Evolutionary conservation across 345 rosid genomes (phyloP), one percentile per base, ranked within the genome.

Genomic region (Murraya paniculata): DNA sequence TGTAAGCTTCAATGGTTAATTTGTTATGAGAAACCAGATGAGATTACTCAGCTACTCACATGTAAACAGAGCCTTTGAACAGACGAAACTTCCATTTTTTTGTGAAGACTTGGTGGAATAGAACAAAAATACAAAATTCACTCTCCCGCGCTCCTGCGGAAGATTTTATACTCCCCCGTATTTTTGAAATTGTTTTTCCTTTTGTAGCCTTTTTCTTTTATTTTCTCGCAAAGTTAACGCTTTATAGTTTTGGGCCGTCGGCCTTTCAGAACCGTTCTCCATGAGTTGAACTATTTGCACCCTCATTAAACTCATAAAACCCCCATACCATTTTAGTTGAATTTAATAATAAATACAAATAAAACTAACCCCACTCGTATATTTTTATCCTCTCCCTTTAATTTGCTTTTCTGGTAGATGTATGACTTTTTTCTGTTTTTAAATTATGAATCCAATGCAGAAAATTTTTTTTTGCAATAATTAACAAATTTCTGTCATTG

Each of bases 51-150:
- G 74, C 84, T 41, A 77, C 86, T 56, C 45, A 83, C 86, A 25
- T 84, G 78, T 6, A 75, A 35, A 60, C 86, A 81, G 2, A 84
- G 83, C 45, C 78, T 78, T 39, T 81, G 80, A 74, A 81, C 75
- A 4, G 86, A 81, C 31, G 86, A 74, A 66, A 81, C 28, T 1
- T 78, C 74, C 86, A 81, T 84, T 48, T 66, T 14, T 25, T 84
- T 66, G 7, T 25, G 33, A 0, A 70, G 36, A 27, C 18, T 66
- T 66, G 50, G 50, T 27, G 62, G 9, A 60, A 7, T 5, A 33
- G 24, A 14, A 71, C 41, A 10, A 19, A 48, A 48, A 48, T 28
- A 11, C 19, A 45, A 75, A 64, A 31, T 24, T 11, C 10, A 10
- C 21, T 27, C 74, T 64, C 68, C 74, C 76, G 57, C 80, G 80